A percentile compares a stretch with the other conserved stretches of the same genome.
These are phyloP conservation scores for Pseudognaphalium luteoalbum DNA, from an alignment of 129 eudicot genomes.

Conservation along the genomic window DNA sequence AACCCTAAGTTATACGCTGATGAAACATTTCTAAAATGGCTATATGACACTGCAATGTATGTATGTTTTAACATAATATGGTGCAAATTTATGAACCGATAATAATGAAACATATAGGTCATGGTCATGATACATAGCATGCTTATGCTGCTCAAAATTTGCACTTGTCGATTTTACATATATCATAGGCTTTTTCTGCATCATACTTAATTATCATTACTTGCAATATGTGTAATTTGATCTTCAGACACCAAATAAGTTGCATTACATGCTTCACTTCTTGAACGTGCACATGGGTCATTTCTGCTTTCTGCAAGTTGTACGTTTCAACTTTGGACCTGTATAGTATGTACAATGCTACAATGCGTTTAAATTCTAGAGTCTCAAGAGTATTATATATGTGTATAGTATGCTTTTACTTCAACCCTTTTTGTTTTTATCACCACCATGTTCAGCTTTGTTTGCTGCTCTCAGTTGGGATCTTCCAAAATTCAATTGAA, in stretches of 20 bases:
- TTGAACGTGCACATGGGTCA: background rate
- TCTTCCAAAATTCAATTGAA: background rate
- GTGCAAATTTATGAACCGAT: no score
- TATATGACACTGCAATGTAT: background rate
- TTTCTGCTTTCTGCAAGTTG: constrained; percentile 9
- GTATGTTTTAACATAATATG: background rate
- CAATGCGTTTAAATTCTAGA: background rate
- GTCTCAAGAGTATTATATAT: constrained; percentile 1
- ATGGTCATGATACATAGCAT: background rate
- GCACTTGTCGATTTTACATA: no score
- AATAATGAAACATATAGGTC: background rate
- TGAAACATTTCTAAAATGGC: no score
- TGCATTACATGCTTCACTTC: background rate
- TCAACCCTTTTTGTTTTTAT: constrained; percentile 6
- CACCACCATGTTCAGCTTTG: background rate
- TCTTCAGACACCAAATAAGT: background rate
- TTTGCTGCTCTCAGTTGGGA: constrained; percentile 10
- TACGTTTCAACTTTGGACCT: constrained; percentile 13
- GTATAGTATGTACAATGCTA: background rate
- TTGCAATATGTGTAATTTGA: background rate
- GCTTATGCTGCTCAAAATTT: background rate
- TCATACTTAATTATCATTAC: background rate
- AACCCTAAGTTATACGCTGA: no score
- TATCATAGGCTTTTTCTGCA: background rate
- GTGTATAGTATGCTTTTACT: constrained; percentile 9